Conservation (phyloP, 352 stramenopile genomes). For the Chrysophaeum taylorii region DNA sequence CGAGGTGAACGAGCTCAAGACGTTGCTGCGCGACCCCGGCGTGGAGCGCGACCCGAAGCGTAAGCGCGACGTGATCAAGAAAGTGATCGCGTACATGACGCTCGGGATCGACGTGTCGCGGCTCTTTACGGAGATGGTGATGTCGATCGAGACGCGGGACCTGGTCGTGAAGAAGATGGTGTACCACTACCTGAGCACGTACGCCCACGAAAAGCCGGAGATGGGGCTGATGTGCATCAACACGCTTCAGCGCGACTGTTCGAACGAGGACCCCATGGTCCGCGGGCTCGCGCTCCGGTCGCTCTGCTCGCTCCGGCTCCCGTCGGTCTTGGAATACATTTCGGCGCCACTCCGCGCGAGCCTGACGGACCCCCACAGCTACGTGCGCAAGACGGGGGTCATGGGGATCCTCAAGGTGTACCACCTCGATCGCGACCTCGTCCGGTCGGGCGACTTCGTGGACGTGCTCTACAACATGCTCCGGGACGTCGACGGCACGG, state of each 20-base stretch:
- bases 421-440: constrained; percentile 65
- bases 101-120: constrained; percentile 96
- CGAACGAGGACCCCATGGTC: constrained; percentile 96
- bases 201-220: constrained; percentile 94
- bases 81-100: constrained; percentile 99
- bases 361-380: constrained; percentile 86
- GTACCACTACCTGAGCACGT: constrained; percentile 98
- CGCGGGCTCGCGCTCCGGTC: constrained; percentile 88
- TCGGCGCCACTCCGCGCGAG: constrained; percentile 69
- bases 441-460: constrained; percentile 84
- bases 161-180: constrained; percentile 99
- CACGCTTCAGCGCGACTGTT: constrained; percentile 96
- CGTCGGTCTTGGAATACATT: constrained; percentile 97
- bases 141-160: constrained; percentile 87
- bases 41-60: constrained; percentile 91
- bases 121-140: constrained; percentile 98
- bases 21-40: constrained; percentile 84
- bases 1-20: constrained; percentile 60
- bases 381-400: constrained; percentile 97
- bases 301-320: constrained; percentile 87
- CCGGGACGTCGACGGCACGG: constrained; percentile 86
- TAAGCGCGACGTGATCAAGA: constrained; percentile 99
- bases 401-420: constrained; percentile 96
- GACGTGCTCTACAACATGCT: constrained; percentile 98
- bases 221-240: constrained; percentile 99